Conservation (phyloP, 768 basidiomycete genomes). For the Xanthoconium stramineum region DNA sequence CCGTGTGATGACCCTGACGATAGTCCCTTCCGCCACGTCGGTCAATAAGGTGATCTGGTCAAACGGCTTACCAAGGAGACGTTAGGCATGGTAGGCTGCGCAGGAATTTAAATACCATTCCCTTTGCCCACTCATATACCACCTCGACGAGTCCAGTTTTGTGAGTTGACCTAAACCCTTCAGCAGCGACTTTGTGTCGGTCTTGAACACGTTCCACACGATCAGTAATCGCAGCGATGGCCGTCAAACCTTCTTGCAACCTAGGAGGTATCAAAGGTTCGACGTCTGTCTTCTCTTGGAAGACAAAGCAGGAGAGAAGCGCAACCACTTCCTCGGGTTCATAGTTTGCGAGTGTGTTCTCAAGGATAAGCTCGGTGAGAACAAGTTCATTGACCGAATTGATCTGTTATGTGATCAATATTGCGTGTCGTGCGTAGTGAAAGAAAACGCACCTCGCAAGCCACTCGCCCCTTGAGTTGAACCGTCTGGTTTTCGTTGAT, state of each 20-base stretch:
- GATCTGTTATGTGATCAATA: conserved; percentile 53
- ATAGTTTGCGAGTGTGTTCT: conserved; percentile 87
- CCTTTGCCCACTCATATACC: conserved; percentile 98
- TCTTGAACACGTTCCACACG: conserved; percentile 80
- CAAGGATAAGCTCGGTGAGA: conserved; percentile 93
- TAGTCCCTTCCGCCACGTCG: conserved; percentile 94
- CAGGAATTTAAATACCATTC: conserved; percentile 66
- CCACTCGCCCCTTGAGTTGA: conserved; percentile 92
- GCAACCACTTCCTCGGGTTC: conserved; percentile 97
- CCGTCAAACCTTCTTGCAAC: conserved; percentile 75
- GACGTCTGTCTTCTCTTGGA: conserved; percentile 95
- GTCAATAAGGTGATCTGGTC: conserved; percentile 90
- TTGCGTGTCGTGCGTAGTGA: neutral
- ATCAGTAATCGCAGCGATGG: conserved; percentile 75
- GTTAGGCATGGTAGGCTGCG: neutral
- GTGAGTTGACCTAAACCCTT: conserved; percentile 73
- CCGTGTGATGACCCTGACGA: conserved; percentile 93
- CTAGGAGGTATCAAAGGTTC: conserved; percentile 80
- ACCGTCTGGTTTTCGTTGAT: conserved; percentile 97
- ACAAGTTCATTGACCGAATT: conserved; percentile 98
- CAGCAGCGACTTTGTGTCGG: conserved; percentile 69
- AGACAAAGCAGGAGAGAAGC: conserved; percentile 92
- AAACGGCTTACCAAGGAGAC: conserved; percentile 65
- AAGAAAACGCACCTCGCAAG: conserved; percentile 74
- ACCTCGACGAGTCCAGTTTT: conserved; percentile 94